Evolutionary conservation across 371 early-diverging fungal genomes (phyloP).

Genomic region (Haplosporangium sp.): DNA sequence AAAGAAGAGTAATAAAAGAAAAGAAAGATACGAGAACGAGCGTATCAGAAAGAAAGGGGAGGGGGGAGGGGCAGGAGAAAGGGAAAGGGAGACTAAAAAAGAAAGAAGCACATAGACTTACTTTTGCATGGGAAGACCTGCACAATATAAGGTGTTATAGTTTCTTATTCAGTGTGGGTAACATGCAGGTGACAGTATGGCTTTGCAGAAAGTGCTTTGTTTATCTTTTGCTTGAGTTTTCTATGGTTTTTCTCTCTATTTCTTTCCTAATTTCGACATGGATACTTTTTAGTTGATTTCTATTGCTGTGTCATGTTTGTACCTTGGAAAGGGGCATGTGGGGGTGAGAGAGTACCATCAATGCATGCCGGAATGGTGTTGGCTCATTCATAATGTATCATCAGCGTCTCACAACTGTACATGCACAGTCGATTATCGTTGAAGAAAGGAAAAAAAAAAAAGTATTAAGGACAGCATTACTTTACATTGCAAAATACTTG

Average conservation of each 20-base stretch:
- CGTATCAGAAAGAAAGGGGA: slow-evolving; percentile 24
- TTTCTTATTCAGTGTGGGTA: not conserved
- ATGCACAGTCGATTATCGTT: not conserved
- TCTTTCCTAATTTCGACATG: too few species aligned
- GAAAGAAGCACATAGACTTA: slow-evolving; percentile 2
- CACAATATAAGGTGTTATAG: not conserved
- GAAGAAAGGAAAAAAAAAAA: too few species aligned
- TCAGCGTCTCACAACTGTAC: not conserved
- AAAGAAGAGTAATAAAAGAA: not conserved
- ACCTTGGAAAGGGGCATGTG: slow-evolving; percentile 2
- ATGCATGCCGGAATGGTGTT: slow-evolving; percentile 2
- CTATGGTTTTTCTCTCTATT: not conserved
- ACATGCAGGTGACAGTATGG: slow-evolving; percentile 10
- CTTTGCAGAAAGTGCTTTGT: slow-evolving; percentile 12
- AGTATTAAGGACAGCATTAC: too few species aligned
- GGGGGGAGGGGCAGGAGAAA: slow-evolving; percentile 20
- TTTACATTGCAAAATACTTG: too few species aligned
- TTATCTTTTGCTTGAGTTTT: not conserved
- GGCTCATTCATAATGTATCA: not conserved
- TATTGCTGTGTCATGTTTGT: not conserved
- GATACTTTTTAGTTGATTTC: not conserved
- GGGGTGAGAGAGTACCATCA: not conserved
- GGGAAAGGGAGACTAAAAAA: slow-evolving; percentile 9
- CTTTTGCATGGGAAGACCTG: slow-evolving; percentile 14
- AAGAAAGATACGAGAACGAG: not conserved